Conservation (phyloP, 2,329 filamentous ascomycete genomes). For the Ophiostoma quercus region DNA sequence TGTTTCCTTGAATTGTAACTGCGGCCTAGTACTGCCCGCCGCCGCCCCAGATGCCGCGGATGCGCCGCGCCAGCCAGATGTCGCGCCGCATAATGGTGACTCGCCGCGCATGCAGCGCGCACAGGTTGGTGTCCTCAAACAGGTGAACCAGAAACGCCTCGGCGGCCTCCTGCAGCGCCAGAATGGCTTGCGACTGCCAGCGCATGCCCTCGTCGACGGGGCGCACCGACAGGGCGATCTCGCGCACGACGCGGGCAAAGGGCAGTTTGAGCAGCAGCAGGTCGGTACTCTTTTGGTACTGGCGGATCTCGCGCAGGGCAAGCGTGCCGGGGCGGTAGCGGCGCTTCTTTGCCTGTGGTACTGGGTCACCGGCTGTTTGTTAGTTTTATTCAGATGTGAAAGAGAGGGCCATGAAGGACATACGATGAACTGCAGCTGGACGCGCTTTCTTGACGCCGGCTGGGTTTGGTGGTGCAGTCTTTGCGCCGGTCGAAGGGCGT, state of each 20-base stretch:
- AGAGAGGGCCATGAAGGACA: neutral
- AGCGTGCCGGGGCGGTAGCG: conserved; percentile 75
- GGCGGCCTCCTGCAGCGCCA: conserved; percentile 89
- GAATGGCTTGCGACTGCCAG: conserved; percentile 94
- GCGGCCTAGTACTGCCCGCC: conserved; percentile 44
- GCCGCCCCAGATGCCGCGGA: conserved; percentile 72
- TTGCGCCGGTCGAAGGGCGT: conserved; percentile 17
- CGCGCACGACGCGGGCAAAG: conserved; percentile 72
- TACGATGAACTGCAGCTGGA: conserved; percentile 15
- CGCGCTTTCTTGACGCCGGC: conserved; percentile 16
- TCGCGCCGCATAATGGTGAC: conserved; percentile 98
- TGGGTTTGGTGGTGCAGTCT: neutral
- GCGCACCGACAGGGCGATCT: conserved; percentile 64
- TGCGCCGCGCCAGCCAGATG: conserved; percentile 82
- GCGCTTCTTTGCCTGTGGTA: conserved; percentile 56
- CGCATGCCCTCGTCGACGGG: conserved; percentile 65
- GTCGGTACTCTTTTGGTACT: conserved; percentile 84
- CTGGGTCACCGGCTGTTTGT: conserved; percentile 63
- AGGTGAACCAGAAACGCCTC: conserved; percentile 93
- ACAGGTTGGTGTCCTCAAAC: conserved; percentile 95
- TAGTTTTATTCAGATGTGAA: neutral
- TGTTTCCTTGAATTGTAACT: neutral
- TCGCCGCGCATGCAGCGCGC: conserved; percentile 92
- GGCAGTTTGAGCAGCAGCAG: conserved; percentile 76
- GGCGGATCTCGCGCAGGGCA: conserved; percentile 85